These are phyloP conservation scores for Penicillium macrosclerotiorum DNA, from an alignment of 495 filamentous ascomycete species.

Conservation along the genomic window DNA sequence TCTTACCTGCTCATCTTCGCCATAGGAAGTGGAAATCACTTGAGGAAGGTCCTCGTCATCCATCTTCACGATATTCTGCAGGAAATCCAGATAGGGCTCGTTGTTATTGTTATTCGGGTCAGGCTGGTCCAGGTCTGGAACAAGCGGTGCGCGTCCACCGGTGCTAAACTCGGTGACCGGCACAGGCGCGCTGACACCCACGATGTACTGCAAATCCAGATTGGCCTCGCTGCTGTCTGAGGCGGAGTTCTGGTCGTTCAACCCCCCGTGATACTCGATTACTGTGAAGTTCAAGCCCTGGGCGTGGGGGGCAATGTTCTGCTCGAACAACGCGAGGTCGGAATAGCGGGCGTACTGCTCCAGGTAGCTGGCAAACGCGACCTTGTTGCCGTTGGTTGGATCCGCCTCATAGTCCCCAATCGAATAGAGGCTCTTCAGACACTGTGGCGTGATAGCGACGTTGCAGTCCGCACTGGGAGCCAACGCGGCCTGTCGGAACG, in stretches of 20 bases:
- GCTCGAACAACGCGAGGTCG: conserved; percentile 57
- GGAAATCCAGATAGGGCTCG: conserved; percentile 74
- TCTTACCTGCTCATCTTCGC: conserved; percentile 65
- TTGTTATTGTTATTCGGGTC: conserved; percentile 55
- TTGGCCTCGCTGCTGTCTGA: conserved; percentile 64
- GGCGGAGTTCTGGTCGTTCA: conserved; percentile 49
- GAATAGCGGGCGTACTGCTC: conserved; percentile 62
- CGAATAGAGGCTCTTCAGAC: conserved; percentile 60
- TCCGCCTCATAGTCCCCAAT: conserved; percentile 50
- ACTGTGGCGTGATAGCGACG: conserved; percentile 54
- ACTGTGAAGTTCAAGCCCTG: conserved; percentile 62
- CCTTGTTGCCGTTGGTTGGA: conserved; percentile 36
- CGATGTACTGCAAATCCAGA: conserved; percentile 70
- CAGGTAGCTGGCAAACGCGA: conserved; percentile 67
- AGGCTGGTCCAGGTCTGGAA: conserved; percentile 61
- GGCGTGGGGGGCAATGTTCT: conserved; percentile 52
- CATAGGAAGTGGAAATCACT: conserved; percentile 76
- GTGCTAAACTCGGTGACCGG: conserved; percentile 67
- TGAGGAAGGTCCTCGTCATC: conserved; percentile 60
- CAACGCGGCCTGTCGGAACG: conserved; percentile 17
- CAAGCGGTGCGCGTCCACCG: conserved; percentile 58
- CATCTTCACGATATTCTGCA: conserved; percentile 57
- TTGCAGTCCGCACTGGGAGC: conserved; percentile 34
- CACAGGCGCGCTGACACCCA: conserved; percentile 56
- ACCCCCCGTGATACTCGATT: conserved; percentile 55